Conservation (phyloP, 805 yeast genomes). For the Isabelozyma pseudorhagii region DNA sequence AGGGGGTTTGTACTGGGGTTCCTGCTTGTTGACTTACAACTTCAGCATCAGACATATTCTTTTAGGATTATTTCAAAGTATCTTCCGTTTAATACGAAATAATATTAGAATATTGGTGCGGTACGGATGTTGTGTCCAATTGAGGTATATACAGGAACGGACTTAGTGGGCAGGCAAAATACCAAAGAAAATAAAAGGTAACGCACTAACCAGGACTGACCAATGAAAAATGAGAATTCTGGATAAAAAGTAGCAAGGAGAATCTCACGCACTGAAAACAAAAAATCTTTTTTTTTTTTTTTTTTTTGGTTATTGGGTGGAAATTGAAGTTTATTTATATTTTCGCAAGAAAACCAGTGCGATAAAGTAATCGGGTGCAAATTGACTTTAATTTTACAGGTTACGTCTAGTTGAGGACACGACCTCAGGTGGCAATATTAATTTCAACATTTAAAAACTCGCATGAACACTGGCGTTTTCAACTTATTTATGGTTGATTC, state of each 20-base stretch:
- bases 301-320: constrained; percentile 1
- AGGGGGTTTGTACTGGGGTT: constrained; percentile 40
- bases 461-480: not conserved
- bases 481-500: not conserved
- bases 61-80: not conserved
- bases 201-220: not conserved
- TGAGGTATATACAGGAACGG: not conserved
- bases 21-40: constrained; percentile 18
- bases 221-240: not conserved
- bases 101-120: not conserved
- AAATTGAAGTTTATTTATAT: constrained; percentile 1
- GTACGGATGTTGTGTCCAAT: not conserved
- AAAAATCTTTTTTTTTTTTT: not conserved
- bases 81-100: too few species aligned
- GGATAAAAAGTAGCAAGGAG: not conserved
- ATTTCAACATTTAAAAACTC: too few species aligned
- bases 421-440: not conserved
- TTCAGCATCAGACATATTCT: constrained; percentile 23
- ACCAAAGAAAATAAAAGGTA: not conserved
- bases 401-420: not conserved
- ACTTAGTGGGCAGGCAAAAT: not conserved
- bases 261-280: not conserved
- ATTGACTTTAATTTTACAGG: not conserved
- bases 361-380: not conserved
- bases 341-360: not conserved